Evolutionary conservation across 2,329 filamentous ascomycete genomes (phyloP).

Genomic region (Emergomyces orientalis): DNA sequence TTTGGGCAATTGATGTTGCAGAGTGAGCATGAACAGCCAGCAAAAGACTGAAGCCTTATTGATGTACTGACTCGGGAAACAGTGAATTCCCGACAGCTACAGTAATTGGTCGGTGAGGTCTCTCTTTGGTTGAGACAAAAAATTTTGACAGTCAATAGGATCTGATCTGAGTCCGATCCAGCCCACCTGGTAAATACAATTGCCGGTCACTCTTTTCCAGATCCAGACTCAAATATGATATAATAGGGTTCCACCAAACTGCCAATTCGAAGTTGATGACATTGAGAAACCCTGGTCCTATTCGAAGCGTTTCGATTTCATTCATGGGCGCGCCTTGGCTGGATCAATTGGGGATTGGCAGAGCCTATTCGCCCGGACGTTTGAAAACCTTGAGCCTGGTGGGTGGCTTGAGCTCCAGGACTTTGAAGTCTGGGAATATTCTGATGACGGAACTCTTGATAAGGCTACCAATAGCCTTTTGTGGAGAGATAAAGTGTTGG

Average conservation of each 20-base stretch:
- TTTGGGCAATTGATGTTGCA: background rate
- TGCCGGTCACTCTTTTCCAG: background rate
- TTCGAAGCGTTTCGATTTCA: conserved; percentile 23
- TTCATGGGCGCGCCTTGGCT: conserved; percentile 21
- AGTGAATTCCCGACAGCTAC: background rate
- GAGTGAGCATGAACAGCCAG: background rate
- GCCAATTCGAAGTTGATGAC: conserved; percentile 25
- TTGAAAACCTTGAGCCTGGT: conserved; percentile 24
- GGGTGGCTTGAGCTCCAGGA: conserved; percentile 31
- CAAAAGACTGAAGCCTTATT: background rate
- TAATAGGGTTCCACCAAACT: conserved; percentile 22
- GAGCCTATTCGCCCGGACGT: conserved; percentile 22
- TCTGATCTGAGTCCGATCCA: conserved; percentile 32
- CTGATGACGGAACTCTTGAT: conserved; percentile 25
- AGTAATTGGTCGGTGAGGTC: background rate
- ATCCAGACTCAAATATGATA: background rate
- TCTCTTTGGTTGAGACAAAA: background rate
- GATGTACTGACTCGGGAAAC: background rate
- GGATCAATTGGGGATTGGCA: conserved; percentile 17
- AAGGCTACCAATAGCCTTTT: background rate
- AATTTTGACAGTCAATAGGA: background rate
- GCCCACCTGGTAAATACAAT: conserved; percentile 18
- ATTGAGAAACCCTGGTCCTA: conserved; percentile 24
- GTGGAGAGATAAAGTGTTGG: conserved; percentile 20
- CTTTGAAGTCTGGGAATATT: conserved; percentile 21